Evolutionary conservation across 257 asterid genomes (phyloP).

Genomic region (Buddleja alternifolia): DNA sequence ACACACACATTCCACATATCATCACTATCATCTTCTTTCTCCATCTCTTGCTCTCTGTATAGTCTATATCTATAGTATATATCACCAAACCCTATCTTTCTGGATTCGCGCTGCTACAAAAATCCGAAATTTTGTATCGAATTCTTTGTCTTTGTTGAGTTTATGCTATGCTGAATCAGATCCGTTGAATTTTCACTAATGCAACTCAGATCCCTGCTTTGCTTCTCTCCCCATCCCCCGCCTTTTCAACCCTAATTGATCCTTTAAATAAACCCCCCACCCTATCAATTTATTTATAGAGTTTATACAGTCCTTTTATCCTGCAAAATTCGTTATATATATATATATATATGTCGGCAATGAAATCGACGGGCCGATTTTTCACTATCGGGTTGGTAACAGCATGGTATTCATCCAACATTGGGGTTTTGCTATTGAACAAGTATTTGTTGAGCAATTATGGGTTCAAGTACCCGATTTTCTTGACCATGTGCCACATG

Average conservation of each 20-base stretch:
- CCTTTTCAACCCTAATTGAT: conserved; percentile 31
- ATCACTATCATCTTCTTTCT: too few species aligned
- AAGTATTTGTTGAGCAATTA: conserved; percentile 84
- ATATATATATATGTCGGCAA: conserved; percentile 52
- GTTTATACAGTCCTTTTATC: not conserved
- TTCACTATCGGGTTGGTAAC: conserved; percentile 78
- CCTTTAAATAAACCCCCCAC: conserved; percentile 18
- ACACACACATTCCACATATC: too few species aligned
- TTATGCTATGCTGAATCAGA: conserved; percentile 17
- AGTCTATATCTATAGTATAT: too few species aligned
- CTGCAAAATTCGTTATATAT: too few species aligned
- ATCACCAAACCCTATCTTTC: too few species aligned
- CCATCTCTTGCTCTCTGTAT: too few species aligned
- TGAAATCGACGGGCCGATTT: conserved; percentile 61
- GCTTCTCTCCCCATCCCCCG: conserved; percentile 25
- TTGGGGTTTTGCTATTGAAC: conserved; percentile 79
- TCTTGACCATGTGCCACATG: conserved; percentile 90
- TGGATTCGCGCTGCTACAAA: too few species aligned
- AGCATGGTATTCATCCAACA: conserved; percentile 87
- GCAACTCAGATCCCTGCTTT: conserved; percentile 37
- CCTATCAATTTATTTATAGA: conserved; percentile 12
- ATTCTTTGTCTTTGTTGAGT: too few species aligned
- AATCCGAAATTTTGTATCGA: too few species aligned
- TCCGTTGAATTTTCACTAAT: conserved; percentile 33
- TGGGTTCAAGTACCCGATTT: conserved; percentile 91